phyloP scores from a whole-genome alignment of 768 basidiomycete genomes.

The Wakefieldia striispora region DNA sequence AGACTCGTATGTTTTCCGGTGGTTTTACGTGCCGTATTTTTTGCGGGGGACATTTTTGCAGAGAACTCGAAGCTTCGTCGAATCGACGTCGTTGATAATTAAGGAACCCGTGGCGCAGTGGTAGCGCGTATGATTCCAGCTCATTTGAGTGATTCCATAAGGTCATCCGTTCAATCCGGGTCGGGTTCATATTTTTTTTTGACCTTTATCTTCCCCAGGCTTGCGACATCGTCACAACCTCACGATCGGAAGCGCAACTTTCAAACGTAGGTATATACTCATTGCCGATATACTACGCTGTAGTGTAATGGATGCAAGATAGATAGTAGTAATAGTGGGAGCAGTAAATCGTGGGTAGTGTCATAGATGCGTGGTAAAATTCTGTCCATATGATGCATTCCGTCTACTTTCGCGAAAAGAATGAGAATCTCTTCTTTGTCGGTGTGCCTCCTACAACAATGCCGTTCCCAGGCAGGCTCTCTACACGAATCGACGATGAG shows the following conservation, averaged over 20 bases:
- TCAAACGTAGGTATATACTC: slow-evolving; percentile 11
- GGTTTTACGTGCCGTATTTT: slow-evolving; percentile 21
- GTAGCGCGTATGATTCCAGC: slow-evolving; percentile 42
- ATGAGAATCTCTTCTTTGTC: slow-evolving; percentile 28
- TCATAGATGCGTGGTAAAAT: slow-evolving; percentile 18
- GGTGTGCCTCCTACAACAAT: slow-evolving; percentile 1
- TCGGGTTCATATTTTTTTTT: slow-evolving; percentile 36
- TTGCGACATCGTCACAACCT: too few species aligned
- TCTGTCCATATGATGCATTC: slow-evolving; percentile 10
- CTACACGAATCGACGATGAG: slow-evolving; percentile 22
- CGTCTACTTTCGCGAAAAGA: slow-evolving; percentile 32
- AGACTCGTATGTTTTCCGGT: slow-evolving; percentile 10
- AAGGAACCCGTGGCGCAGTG: slow-evolving; percentile 38
- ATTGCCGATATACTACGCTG: slow-evolving; percentile 11
- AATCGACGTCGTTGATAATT: background rate
- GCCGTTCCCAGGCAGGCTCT: slow-evolving; percentile 11
- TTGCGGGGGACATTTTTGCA: slow-evolving; percentile 5
- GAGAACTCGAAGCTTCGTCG: too few species aligned
- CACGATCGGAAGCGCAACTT: background rate
- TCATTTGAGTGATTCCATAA: slow-evolving; percentile 32
- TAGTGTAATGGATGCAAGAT: slow-evolving; percentile 18
- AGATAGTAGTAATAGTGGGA: slow-evolving; percentile 5
- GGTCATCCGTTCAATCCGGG: slow-evolving; percentile 49
- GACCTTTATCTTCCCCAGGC: too few species aligned
- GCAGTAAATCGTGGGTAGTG: slow-evolving; percentile 12